Evolutionary conservation across 805 yeast species (phyloP), one percentile per base, ranked within the genome.

Genomic region (Millerozyma acaciae): DNA sequence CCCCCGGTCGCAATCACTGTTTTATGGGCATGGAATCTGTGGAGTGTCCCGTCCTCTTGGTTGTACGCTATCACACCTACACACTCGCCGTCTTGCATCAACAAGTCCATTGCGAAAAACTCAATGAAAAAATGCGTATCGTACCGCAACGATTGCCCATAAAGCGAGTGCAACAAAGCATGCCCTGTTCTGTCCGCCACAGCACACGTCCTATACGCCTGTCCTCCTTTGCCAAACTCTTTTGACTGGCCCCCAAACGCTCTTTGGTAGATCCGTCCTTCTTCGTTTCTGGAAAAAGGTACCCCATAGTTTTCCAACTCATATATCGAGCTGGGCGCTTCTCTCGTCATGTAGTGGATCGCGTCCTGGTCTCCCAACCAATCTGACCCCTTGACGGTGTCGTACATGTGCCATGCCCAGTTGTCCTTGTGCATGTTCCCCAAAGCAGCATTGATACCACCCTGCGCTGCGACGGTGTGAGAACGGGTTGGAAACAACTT

Each of bases 391-490:
- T 90, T 90, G 51, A 90, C 97, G 52, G 98, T 90, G 60, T 90
- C 98, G 68, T 93, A 90, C 97, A 90, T 89, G 66, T 90, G 98
- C 97, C 97, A 93, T 65, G 86, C 95, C 98, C 98, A 90, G 71
- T 89, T 89, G 65, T 90, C 98, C 49, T 77, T 74, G 71, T 93
- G 97, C 96, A 90, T 90, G 75, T 90, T 90, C 50, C 97, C 98
- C 46, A 90, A 75, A 19, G 98, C 98, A 47, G 97, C 98, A 56
- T 90, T 90, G 67, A 90, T 93, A 71, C 98, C 98, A 68, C 98
- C 98, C 68, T 90, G 98, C 32, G 98, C 98, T 37, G 97, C 97
- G 32, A 90, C 98, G 14, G 98, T 90, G 62, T 90, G 98, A 13
- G 97, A 89, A 69, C 98, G 84, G 19, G 98, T 90, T 36, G 97